Evolutionary conservation across 371 early-diverging fungal genomes (phyloP).

Genomic region (Mucor saturninus): DNA sequence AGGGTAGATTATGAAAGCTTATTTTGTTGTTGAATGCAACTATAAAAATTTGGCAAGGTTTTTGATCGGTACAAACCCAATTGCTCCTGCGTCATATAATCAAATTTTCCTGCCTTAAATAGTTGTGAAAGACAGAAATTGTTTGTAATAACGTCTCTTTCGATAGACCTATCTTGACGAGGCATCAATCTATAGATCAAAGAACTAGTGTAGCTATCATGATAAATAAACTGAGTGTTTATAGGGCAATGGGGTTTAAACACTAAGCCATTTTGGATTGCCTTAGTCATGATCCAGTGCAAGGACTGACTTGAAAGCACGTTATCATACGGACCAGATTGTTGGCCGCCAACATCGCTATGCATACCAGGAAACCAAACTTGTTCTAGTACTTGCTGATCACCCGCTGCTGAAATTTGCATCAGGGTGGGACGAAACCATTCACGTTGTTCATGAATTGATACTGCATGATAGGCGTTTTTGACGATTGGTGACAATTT

Average conservation of each 20-base stretch:
- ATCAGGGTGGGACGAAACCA: constrained; percentile 45
- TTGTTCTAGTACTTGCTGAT: constrained; percentile 34
- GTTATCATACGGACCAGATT: constrained; percentile 14
- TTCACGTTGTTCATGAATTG: constrained; percentile 49
- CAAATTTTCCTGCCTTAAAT: constrained; percentile 28
- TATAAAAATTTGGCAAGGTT: constrained; percentile 22
- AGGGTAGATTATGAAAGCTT: no score
- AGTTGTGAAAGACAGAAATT: constrained; percentile 11
- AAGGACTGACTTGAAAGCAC: constrained; percentile 37
- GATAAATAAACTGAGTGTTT: constrained; percentile 22
- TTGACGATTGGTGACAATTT: constrained; percentile 34
- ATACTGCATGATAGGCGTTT: constrained; percentile 43
- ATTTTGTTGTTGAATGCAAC: no score
- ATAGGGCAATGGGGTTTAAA: constrained; percentile 22
- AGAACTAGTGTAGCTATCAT: constrained; percentile 34
- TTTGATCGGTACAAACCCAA: constrained; percentile 35
- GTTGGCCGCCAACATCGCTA: constrained; percentile 36
- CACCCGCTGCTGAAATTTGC: constrained; percentile 19
- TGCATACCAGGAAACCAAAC: constrained; percentile 52
- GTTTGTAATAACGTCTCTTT: constrained; percentile 7
- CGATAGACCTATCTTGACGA: constrained; percentile 38
- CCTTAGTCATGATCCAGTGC: constrained; percentile 44
- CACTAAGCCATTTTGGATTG: constrained; percentile 30
- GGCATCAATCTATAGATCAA: constrained; percentile 35
- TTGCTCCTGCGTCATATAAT: constrained; percentile 25